Base-by-base conservation (phyloP, 2,329 filamentous ascomycete genomes). In the Aspergillus thermomutatus region DNA sequence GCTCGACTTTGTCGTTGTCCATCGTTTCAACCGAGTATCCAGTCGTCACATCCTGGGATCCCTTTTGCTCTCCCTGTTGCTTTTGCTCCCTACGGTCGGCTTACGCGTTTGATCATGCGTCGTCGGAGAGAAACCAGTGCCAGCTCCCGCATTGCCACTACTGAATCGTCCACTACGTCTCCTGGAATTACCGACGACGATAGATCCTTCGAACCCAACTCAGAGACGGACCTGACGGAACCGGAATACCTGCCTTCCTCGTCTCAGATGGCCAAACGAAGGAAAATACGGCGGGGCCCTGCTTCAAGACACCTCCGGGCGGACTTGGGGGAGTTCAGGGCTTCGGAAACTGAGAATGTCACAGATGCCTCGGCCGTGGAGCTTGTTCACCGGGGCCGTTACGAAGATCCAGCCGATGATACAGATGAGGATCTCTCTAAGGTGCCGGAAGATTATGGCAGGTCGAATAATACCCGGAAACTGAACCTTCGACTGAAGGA, bases 341-440 rank as follows among this genome's bases (percentile, higher is more conserved):
- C 54, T 47, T 41, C n/a, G 27, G 47, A 54, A 40, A 34, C 45
- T 19, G 28, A 46, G 28, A 34, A 25, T 54, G 3, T 50, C 14
- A 49, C 27, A 46, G 27, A 57, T 23, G 28, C 49, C 11, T 54
- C 19, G 28, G 54, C 54, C 57, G 19, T 57, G 19, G 45, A 59
- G 54, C 41, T 26, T 49, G 26, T 52, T 41, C 26, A 59, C 54
- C 31, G 54, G 37, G 56, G 46, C 40, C 41, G 46, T 46, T 61
- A 62, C 46, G 27, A 63, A 57, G 56, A 60, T 56, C 55, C 55
- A n/a, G 55, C 49, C 51, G 54, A 64, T 63, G 41, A 66, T 50
- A 65, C 54, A 14, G 59, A 66, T 57, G 47, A 65, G 59, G 58
- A 65, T 48, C 56, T 66, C 23, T 57, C 57, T 10, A 47, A 66